These are phyloP conservation scores for Euphorbia celastroides DNA, from an alignment of 441 rosid species.

Conservation along the genomic window DNA sequence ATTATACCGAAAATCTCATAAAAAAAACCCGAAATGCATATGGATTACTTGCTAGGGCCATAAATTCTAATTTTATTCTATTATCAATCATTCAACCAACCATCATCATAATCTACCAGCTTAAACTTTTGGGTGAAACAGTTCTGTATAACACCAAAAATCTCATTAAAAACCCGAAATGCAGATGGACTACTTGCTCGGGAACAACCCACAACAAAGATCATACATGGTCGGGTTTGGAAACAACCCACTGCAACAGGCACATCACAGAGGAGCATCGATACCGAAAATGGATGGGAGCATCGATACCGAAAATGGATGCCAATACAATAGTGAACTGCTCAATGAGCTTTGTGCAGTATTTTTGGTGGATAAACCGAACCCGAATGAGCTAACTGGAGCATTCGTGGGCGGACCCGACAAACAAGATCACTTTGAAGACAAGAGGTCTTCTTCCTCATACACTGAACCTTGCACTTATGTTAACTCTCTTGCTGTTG, in stretches of 20 bases:
- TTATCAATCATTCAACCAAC: too few relatives aligned
- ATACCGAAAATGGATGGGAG: constrained; percentile 46
- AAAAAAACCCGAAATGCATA: too few relatives aligned
- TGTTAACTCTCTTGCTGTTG: constrained; percentile 66
- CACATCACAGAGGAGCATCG: constrained; percentile 89
- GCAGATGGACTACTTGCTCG: constrained; percentile 83
- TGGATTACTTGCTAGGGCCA: too few relatives aligned
- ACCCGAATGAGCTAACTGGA: constrained; percentile 78
- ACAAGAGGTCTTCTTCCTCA: constrained; percentile 50
- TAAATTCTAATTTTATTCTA: too few relatives aligned
- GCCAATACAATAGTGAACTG: constrained; percentile 31
- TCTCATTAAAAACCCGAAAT: not conserved
- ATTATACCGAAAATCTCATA: too few relatives aligned
- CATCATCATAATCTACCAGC: too few relatives aligned
- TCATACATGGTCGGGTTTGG: constrained; percentile 97
- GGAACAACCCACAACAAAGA: constrained; percentile 62
- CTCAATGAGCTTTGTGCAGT: constrained; percentile 59
- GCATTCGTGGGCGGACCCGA: constrained; percentile 93
- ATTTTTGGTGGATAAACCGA: constrained; percentile 45
- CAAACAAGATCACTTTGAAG: constrained; percentile 51
- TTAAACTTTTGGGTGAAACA: too few relatives aligned
- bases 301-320: constrained; percentile 42
- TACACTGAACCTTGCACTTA: constrained; percentile 91
- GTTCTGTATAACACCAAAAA: too few relatives aligned
- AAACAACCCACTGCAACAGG: constrained; percentile 58